A percentile compares a stretch with the other conserved stretches of the same genome.
Conservation (phyloP, 179 eudicot genomes). For the Beta lomatogona region DNA sequence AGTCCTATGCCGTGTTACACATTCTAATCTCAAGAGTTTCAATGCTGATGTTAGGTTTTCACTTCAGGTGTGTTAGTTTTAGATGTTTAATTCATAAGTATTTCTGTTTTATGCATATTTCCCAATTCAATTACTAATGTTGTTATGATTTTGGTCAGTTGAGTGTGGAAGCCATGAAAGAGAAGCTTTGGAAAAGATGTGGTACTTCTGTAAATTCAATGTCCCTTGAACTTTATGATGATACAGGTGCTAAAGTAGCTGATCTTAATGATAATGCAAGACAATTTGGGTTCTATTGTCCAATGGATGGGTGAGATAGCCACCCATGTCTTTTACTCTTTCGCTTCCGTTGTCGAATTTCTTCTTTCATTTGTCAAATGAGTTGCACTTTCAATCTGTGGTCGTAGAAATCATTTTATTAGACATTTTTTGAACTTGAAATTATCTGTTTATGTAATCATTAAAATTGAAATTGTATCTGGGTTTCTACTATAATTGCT, state of each 20-base stretch:
- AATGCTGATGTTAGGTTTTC: conserved; percentile 73
- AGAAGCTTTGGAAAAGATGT: conserved; percentile 93
- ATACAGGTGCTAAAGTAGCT: conserved; percentile 57
- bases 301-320: conserved; percentile 68
- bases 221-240: conserved; percentile 84
- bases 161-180: conserved; percentile 85
- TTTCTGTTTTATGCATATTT: background rate
- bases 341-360: background rate
- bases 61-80: conserved; percentile 50
- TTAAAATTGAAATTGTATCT: background rate
- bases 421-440: background rate
- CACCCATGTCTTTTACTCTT: background rate
- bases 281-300: conserved; percentile 84
- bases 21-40: conserved; percentile 82
- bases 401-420: background rate
- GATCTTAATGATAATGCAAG: conserved; percentile 53
- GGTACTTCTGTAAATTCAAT: conserved; percentile 85
- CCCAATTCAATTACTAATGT: background rate
- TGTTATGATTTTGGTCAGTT: conserved; percentile 43
- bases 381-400: background rate
- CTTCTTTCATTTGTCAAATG: background rate
- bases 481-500: background rate
- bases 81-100: background rate
- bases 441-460: background rate
- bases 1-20: conserved; percentile 65